These are phyloP conservation scores for Porcisia hertigi DNA, from an alignment of 208 protist genomes.

Conservation along the genomic window DNA sequence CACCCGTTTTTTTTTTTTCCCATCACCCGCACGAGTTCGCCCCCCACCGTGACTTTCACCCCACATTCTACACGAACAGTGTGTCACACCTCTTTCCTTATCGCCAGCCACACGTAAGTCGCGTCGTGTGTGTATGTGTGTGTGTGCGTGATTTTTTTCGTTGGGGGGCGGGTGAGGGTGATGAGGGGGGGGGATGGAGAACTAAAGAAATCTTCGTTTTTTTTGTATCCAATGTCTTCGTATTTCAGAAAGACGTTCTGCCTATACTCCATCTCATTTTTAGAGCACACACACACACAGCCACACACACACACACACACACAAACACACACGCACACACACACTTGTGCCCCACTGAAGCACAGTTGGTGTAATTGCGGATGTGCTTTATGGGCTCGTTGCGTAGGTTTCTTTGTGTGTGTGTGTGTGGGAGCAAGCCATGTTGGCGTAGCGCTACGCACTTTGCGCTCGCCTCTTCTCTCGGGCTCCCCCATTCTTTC, in stretches of 20 bases:
- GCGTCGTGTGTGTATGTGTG: slow-evolving; percentile 2
- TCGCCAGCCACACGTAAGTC: neutral
- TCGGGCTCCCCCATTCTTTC: neutral
- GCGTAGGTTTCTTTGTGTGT: neutral
- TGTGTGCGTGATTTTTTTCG: neutral
- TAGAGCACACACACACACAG: neutral
- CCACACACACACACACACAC: slow-evolving; percentile 3
- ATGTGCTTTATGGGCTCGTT: neutral
- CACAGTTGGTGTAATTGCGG: neutral
- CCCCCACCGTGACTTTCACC: neutral
- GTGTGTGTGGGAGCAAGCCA: neutral
- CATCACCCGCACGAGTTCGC: neutral
- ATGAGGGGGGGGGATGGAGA: too few species aligned
- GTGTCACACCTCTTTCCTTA: neutral
- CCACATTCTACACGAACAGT: neutral
- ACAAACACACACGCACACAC: neutral
- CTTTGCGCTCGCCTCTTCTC: neutral
- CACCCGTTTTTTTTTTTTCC: neutral
- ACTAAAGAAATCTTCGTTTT: too few species aligned
- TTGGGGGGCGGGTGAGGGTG: neutral
- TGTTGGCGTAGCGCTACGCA: neutral
- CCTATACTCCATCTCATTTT: neutral
- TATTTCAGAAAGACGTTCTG: too few species aligned
- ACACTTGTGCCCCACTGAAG: neutral
- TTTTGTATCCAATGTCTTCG: too few species aligned